A percentile compares a stretch with the other conserved stretches of the same genome.
Conservation (phyloP, 371 early-diverging fungal genomes). For the Apophysomyces ossiformis region DNA sequence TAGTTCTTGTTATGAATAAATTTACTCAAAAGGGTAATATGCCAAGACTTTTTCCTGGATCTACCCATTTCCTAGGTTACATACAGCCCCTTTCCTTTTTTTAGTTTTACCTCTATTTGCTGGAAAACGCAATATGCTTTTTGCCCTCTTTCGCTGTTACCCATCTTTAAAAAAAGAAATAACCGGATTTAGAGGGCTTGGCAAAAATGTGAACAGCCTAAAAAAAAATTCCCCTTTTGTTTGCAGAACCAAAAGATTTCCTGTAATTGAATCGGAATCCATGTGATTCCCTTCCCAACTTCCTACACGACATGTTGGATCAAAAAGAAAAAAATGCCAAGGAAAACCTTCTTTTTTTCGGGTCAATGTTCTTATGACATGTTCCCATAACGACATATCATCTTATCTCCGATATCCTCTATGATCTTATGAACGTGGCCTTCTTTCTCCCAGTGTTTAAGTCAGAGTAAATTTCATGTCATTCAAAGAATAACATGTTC, state of each 20-base stretch:
- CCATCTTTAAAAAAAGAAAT: constrained; percentile 6
- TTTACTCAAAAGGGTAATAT: constrained; percentile 31
- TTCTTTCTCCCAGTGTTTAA: too few species aligned
- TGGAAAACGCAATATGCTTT: not conserved
- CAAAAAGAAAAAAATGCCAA: not conserved
- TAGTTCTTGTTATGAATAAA: constrained; percentile 26
- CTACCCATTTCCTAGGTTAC: constrained; percentile 8
- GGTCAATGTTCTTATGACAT: constrained; percentile 9
- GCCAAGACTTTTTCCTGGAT: constrained; percentile 31
- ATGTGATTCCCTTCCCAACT: constrained; percentile 8
- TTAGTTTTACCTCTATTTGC: not conserved
- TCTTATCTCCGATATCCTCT: not conserved
- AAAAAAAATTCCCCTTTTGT: not conserved
- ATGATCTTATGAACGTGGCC: too few species aligned
- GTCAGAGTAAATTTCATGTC: too few species aligned
- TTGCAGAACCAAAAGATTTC: not conserved
- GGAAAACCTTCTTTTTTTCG: constrained; percentile 1
- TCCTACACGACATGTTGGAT: constrained; percentile 3
- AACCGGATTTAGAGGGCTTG: constrained; percentile 5
- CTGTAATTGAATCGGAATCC: constrained; percentile 2
- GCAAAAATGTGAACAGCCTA: constrained; percentile 7
- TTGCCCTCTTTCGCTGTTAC: constrained; percentile 3
- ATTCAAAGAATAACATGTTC: too few species aligned
- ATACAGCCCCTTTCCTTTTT: constrained; percentile 4
- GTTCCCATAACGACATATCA: not conserved